Evolutionary conservation across 805 yeast species (phyloP), one percentile per base, ranked within the genome.

Genomic region (Metschnikowia drakensbergensis): DNA sequence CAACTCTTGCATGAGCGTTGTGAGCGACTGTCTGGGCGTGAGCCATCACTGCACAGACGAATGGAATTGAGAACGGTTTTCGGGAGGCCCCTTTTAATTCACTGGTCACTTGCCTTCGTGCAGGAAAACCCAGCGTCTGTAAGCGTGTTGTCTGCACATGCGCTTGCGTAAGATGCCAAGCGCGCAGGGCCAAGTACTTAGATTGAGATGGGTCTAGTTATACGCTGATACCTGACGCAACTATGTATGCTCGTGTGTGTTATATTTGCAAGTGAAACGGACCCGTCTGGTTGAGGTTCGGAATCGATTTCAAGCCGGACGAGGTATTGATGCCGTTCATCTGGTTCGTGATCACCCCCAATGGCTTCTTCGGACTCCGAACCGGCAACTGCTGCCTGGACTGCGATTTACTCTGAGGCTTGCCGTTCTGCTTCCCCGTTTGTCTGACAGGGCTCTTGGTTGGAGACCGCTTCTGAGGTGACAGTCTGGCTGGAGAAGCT

Each of bases 321-420:
- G 37, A 30, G 27, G 17, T 8, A 7, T 27, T 27, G 40, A 36
- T 11, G 11, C 30, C n/a, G 35, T 37, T 22, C 23, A 45, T 29
- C 31, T 47, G 50, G 38, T 55, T 55, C 10, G 59, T 55, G 27
- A 55, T 55, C 25, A 49, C 49, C 17, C 48, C 50, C 39, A 54
- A 34, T 7, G 57, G 49, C 35, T 48, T 45, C 11, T 37, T 26
- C 4, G 38, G 38, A 11, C 39, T 31, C 13, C 25, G 41, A 10
- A 28, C 32, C 23, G 52, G 52, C 27, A 50, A 40, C 28, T 27
- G 37, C 44, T 7, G 40, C 26, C 27, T 23, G 27, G 34, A 23
- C 11, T 40, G n/a, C 11, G 23, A 8, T 23, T 32, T 45, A 28
- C n/a, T 27, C 36, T 13, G 37, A n/a, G 25, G 17, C 30, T 31